Base-by-base conservation (phyloP, 1,284 basidiomycete species). In the Grifola frondosa region DNA sequence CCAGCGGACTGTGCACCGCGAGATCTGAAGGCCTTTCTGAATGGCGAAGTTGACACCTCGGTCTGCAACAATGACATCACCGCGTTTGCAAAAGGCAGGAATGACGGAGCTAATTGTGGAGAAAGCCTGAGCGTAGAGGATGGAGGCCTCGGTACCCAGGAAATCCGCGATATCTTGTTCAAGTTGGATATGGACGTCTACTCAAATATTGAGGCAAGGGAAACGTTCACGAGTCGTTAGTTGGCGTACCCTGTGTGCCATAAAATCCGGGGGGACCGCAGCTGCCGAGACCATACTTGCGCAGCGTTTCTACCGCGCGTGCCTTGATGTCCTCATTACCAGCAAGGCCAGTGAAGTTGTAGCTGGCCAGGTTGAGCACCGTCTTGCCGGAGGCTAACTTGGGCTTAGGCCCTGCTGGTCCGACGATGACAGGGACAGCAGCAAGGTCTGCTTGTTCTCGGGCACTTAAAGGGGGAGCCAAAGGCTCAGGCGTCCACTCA, bases 191-290 rank as follows among this genome's bases (percentile, higher is more conserved):
- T 99, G 96, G 7, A 97, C 91, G 56, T 99, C 96, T 94, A 49
- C 17, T 9, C 32, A 19, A 93, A 88, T 55, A 97, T 92, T 91
- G 48, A 23, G n/a, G 33, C 25, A 31, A 69, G 4, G 79, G 52
- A 77, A 52, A 78, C 25, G 21, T 17, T 13, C 69, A 17, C 20
- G 12, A 22, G 12, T 26, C 17, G 12, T 48, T 40, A 66, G 40
- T 35, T 46, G n/a, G 64, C 77, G 35, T 48, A 93, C 91, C 92
- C 47, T 97, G 80, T 8, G 90, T 97, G 17, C 97, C 97, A 67
- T 99, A 99, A 72, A 99, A 99, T 7, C 95, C 94, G 23, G 95
- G 88, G 28, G 97, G 97, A 12, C 96, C 95, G 61, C 97, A 99
- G 55, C 88, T 91, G 5, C 96, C 97, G 2, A 98, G 80, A 25